Evolutionary conservation across 179 eudicot species (phyloP).

Genomic region (Camellia oleifera): DNA sequence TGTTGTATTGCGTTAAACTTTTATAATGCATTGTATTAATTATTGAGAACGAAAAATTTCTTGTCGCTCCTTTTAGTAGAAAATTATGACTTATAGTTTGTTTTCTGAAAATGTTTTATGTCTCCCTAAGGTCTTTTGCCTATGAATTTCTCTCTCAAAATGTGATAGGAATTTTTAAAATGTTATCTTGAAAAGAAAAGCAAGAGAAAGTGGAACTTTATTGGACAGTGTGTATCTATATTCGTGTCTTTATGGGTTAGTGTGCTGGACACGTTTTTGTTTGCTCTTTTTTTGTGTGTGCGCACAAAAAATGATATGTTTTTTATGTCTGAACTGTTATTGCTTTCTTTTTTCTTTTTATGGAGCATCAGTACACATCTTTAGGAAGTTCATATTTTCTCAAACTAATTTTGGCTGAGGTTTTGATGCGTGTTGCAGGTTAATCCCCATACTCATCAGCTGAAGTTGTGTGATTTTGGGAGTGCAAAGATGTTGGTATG

Average conservation of each 20-base stretch:
- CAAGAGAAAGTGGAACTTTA: background rate
- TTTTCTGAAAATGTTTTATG: background rate
- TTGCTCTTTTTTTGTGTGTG: background rate
- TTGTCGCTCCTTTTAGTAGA: background rate
- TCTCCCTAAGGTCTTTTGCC: background rate
- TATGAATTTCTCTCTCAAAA: background rate
- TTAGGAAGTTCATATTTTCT: background rate
- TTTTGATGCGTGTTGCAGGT: conserved; percentile 46
- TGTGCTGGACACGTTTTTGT: background rate
- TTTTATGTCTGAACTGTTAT: background rate
- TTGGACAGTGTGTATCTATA: background rate
- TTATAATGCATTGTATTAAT: background rate
- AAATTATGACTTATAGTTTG: background rate
- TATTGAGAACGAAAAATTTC: background rate
- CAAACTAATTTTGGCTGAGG: no score
- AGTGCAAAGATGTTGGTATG: conserved; percentile 95
- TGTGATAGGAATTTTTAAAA: background rate
- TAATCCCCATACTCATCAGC: conserved; percentile 77
- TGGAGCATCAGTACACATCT: background rate
- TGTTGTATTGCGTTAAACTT: background rate
- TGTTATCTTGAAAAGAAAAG: background rate
- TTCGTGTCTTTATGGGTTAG: background rate
- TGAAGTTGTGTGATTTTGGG: conserved; percentile 90
- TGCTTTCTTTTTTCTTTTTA: background rate
- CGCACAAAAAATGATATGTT: background rate